These are phyloP conservation scores for Nymphaea thermarum DNA, from an alignment of 164 flowering plant genomes.

Conservation along the genomic window DNA sequence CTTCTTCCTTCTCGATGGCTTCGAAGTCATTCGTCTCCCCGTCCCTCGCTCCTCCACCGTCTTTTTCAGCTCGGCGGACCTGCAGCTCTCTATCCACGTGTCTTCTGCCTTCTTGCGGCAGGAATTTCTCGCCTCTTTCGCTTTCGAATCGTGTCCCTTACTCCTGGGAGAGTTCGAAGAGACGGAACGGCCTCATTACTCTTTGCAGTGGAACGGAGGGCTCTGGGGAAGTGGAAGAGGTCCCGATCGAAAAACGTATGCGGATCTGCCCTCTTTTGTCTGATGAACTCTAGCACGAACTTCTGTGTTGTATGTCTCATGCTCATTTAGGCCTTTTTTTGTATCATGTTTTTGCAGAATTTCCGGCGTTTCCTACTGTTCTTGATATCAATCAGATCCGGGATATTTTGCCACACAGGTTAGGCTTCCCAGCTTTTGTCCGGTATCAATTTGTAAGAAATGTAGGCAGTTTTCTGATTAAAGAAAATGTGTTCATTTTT, in stretches of 20 bases:
- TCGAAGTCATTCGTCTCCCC: background rate
- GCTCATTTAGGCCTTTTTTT: background rate
- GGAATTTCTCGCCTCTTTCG: background rate
- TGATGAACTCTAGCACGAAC: background rate
- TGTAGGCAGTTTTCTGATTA: no score
- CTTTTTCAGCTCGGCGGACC: background rate
- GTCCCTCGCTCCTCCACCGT: background rate
- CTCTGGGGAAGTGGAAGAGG: background rate
- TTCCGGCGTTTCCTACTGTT: conserved; percentile 70
- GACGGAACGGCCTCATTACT: background rate
- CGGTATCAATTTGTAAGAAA: no score
- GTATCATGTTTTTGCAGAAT: conserved; percentile 24
- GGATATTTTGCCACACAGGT: conserved; percentile 86
- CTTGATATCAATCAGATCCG: conserved; percentile 81
- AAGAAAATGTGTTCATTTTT: no score
- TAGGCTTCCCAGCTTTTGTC: conserved; percentile 2
- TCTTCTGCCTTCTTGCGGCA: background rate
- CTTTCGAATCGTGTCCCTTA: background rate
- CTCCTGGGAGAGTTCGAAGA: background rate
- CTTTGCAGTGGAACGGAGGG: background rate
- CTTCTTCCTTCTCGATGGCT: background rate
- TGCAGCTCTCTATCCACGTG: background rate
- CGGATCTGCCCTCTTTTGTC: background rate
- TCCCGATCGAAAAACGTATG: background rate
- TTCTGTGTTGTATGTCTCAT: background rate